Conservation (phyloP, 192 early-diverging fungal species). For the Umbelopsis sp. region DNA sequence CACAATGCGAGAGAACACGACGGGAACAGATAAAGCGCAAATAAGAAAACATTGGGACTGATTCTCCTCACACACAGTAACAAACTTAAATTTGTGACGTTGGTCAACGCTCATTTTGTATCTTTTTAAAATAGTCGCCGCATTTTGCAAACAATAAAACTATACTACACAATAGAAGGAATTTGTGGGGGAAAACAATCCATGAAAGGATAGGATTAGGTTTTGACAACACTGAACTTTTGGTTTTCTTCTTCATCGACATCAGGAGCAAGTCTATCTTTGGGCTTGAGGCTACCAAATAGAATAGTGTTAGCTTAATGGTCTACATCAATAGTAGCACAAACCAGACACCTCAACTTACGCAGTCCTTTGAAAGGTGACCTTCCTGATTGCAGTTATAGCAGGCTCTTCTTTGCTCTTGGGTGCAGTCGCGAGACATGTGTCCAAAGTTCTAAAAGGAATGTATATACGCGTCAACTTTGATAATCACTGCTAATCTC, state of each 20-base stretch:
- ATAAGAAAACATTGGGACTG: too few species aligned
- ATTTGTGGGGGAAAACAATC: neutral
- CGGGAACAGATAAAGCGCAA: too few species aligned
- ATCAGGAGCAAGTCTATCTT: neutral
- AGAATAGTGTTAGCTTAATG: neutral
- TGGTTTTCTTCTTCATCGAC: neutral
- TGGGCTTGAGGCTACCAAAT: neutral
- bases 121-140: too few species aligned
- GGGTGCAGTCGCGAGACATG: constrained; percentile 1
- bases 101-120: too few species aligned
- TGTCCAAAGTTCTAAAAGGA: neutral
- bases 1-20: too few species aligned
- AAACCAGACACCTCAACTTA: neutral
- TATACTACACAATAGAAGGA: too few species aligned
- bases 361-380: constrained; percentile 46
- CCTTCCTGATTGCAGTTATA: constrained; percentile 46
- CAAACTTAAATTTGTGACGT: too few species aligned
- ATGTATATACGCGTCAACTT: neutral
- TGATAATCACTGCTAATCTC: neutral
- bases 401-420: constrained; percentile 25
- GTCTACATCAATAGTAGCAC: neutral
- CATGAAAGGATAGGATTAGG: neutral
- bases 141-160: too few species aligned
- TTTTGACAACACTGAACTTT: neutral
- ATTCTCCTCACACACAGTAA: too few species aligned